Conservation (phyloP, 352 stramenopile genomes). For the Paralagenidium karlingii region DNA sequence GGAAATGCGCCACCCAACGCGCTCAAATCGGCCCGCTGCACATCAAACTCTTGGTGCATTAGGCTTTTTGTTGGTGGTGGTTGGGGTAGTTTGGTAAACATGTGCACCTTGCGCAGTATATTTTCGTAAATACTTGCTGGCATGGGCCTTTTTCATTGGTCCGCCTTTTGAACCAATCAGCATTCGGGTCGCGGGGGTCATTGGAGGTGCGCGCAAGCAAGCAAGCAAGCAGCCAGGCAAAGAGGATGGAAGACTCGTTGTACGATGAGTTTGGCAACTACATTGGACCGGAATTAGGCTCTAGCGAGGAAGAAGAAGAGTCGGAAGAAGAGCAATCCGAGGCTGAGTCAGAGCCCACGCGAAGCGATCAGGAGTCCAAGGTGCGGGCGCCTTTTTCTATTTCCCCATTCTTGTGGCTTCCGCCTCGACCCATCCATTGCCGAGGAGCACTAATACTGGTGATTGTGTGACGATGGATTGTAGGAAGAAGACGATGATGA, state of each 20-base stretch:
- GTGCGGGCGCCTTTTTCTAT: conserved; percentile 1
- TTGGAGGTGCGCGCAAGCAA: too few relatives aligned
- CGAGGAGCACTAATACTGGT: conserved; percentile 21
- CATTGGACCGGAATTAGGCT: conserved; percentile 94
- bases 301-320: conserved; percentile 57
- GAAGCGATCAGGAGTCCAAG: conserved; percentile 1
- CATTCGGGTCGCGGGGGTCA: too few relatives aligned
- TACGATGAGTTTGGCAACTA: conserved; percentile 99
- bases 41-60: too few relatives aligned
- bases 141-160: too few relatives aligned
- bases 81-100: too few relatives aligned
- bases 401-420: conserved; percentile 1
- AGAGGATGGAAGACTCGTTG: conserved; percentile 88
- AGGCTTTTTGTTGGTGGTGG: too few relatives aligned
- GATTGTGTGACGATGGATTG: conserved; percentile 1
- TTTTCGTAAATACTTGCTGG: too few relatives aligned
- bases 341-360: conserved; percentile 24
- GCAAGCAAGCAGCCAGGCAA: conserved; percentile 1
- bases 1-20: too few relatives aligned
- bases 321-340: conserved; percentile 27
- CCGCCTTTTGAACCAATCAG: too few relatives aligned
- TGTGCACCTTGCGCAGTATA: too few relatives aligned
- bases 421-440: conserved; percentile 5
- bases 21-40: too few relatives aligned
- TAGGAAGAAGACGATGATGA: conserved; percentile 29